Evolutionary conservation across 148 eudicot genomes (phyloP), one percentile per base, ranked within the genome.

Genomic region (Salicornia ramosissima): DNA sequence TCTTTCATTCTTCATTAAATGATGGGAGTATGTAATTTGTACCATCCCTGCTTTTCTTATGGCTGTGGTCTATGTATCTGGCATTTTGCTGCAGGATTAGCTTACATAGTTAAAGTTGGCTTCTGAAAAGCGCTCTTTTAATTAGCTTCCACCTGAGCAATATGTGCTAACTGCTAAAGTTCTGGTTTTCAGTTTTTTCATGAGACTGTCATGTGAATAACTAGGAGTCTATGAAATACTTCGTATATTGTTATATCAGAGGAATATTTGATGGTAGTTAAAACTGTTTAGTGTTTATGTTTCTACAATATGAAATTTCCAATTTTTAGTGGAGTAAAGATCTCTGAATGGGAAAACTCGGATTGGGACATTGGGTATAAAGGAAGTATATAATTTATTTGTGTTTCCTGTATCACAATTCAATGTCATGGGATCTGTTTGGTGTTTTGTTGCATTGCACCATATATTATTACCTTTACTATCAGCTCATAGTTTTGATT

Each of bases 81-180:
- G 14, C 10, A 33, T 47, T 49, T 50, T 71, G 45, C 59, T 45
- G 15, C 43, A 59, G 55, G 28, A 42, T 70, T 30, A 30, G 46
- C 30, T 18, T 9, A 30, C 30, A 69, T 21, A 45, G 36, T 4
- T 45, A 30, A 50, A 45, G 42, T 24, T 11, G 33, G 53, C 24
- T 69, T 1, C 25, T 40, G n/a, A 39, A 7, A 26, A 24, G 10
- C 14, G 42, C 62, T 40, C 33, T 10, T 0, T 18, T 59, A 36
- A 28, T 42, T 36, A 47, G 70, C 36, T 47, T 18, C 33, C 0
- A 1, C 9, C 51, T 42, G 21, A 12, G 22, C 40, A 29, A 16
- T 4, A 3, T 36, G n/a, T n/a, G n/a, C n/a, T n/a, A n/a, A n/a
- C n/a, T n/a, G n/a, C n/a, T 9, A 1, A 10, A 46, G 25, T 30